Evolutionary conservation across 2,329 filamentous ascomycete genomes (phyloP).

Genomic region (Colletotrichum brevisporum): DNA sequence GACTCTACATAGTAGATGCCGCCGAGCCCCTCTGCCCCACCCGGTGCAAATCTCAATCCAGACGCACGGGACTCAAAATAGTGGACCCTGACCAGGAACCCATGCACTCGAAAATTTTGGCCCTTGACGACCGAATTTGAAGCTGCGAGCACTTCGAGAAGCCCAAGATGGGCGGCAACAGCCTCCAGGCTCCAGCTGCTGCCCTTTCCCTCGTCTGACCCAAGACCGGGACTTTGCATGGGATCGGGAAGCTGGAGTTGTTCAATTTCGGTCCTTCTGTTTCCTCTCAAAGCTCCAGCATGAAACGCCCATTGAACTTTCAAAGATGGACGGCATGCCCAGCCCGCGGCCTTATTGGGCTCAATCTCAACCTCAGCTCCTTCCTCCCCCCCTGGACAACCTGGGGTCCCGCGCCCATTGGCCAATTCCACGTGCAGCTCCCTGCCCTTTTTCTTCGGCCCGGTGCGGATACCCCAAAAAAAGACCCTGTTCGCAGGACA

Average conservation of each 20-base stretch:
- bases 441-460: constrained; percentile 22
- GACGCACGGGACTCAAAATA: constrained; percentile 24
- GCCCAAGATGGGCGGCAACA: background rate
- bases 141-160: background rate
- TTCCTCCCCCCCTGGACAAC: constrained; percentile 20
- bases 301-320: background rate
- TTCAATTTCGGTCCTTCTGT: background rate
- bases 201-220: too few species aligned
- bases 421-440: constrained; percentile 22
- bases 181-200: background rate
- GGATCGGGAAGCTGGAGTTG: too few species aligned
- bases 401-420: constrained; percentile 18
- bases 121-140: background rate
- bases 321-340: background rate
- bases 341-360: background rate
- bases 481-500: constrained; percentile 25
- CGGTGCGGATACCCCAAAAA: constrained; percentile 28
- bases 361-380: background rate
- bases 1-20: too few species aligned
- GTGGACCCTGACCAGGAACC: background rate
- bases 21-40: background rate
- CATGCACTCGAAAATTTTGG: constrained; percentile 8
- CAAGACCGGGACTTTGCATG: too few species aligned
- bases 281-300: background rate
- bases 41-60: constrained; percentile 31